Evolutionary conservation across 2,329 filamentous ascomycete species (phyloP).

Genomic region (Aspergillus sp.): DNA sequence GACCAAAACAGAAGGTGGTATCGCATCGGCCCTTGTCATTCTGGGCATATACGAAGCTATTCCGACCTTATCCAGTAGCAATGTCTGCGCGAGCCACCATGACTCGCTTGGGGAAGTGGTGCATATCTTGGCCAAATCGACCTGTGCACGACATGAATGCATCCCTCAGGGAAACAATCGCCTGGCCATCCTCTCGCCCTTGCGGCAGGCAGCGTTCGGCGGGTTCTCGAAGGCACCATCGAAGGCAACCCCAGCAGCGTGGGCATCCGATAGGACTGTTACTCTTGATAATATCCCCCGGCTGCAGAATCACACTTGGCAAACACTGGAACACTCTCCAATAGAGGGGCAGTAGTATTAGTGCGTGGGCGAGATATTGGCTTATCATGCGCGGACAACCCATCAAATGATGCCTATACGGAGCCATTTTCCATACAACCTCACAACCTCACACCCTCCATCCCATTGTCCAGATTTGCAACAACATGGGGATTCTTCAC

Average conservation of each 20-base stretch:
- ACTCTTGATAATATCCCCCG: neutral
- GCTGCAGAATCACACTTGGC: neutral
- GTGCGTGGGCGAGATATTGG: too few relatives aligned
- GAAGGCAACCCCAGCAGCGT: neutral
- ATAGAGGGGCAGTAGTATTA: neutral
- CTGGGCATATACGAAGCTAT: slow-evolving; percentile 1
- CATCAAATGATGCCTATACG: too few relatives aligned
- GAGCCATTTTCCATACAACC: too few relatives aligned
- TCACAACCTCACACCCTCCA: too few relatives aligned
- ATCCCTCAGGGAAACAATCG: too few relatives aligned
- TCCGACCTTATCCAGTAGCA: neutral
- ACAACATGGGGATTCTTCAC: too few relatives aligned
- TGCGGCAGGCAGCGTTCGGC: neutral
- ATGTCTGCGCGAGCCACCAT: neutral
- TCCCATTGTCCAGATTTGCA: neutral
- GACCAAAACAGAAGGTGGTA: slow-evolving; percentile 18
- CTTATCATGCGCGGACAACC: neutral
- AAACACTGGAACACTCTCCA: neutral
- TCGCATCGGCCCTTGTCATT: neutral
- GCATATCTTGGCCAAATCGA: neutral
- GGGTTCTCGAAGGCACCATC: neutral
- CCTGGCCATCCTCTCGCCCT: neutral
- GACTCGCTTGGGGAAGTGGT: neutral
- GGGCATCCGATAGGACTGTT: neutral
- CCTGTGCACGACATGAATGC: too few relatives aligned